Evolutionary conservation across 2,329 filamentous ascomycete species (phyloP), one percentile per base, ranked within the genome.

Genomic region (Cladosporium sp.): DNA sequence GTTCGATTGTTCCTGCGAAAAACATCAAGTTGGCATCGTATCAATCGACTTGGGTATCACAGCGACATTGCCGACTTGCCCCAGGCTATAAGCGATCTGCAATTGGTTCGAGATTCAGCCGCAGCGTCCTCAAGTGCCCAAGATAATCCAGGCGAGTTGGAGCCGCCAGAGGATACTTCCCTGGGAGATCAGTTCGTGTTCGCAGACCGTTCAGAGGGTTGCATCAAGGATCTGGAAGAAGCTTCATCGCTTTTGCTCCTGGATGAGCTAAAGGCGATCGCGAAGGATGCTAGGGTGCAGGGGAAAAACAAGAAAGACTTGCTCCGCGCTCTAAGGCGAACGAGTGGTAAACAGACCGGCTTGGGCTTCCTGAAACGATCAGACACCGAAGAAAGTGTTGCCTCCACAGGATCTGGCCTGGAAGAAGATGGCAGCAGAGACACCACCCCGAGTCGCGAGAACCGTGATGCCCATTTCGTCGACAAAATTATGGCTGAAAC

Each of bases 1-100:
- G 91, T 97, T 12, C 83, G 93, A 18, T 73, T 98, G 1, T 98
- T 98, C 63, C 75, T 98, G 3, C 83, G 93, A 40, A 98, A 98
- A 67, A 89, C 88, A 1, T 86, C 87, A 18, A 83, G 84, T 1
- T 98, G 93, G 93, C 90, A 96, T 72, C 84, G 93, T 8, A 79
- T 89, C 55, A 82, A 79, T 59, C 81, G 83, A 18, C 70, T 98
- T 20, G 82, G 82, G 2, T 96, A 96, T 61, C 81, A 92, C 61
- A 80, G 82, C 56, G 91, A 97, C 64, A 86, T 98, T 53, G 78
- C 84, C 38, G 81, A 96, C 64, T 74, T 91, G 33, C 74, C 82
- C 12, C 64, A 70, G 12, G 86, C 88, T 1, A 82, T 90, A 3
- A 67, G 72, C 11, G 77, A 74, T 39, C 72, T 97, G 4, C 86